These are phyloP conservation scores for Vickermania ingenoplastis DNA, from an alignment of 208 protist species.

Conservation along the genomic window DNA sequence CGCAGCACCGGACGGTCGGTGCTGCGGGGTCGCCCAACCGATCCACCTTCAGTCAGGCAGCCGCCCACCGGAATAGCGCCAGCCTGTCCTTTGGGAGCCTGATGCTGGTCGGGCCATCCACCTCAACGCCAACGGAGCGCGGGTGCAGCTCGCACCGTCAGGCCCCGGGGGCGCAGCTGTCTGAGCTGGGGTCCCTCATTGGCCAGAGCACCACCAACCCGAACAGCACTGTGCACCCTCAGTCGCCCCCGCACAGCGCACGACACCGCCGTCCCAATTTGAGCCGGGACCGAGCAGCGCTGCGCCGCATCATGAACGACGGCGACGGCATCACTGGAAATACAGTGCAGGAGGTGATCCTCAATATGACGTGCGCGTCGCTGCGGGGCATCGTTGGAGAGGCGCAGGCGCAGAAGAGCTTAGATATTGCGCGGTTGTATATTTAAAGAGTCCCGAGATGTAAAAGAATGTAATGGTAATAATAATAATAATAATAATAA, in stretches of 20 bases:
- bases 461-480: no score
- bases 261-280: not conserved
- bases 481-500: no score
- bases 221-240: not conserved
- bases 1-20: not conserved
- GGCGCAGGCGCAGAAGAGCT: not conserved
- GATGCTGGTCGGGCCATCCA: no score
- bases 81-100: no score
- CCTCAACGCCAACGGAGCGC: no score
- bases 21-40: not conserved
- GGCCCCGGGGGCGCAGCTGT: not conserved
- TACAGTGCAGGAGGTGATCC: not conserved
- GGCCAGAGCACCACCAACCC: no score
- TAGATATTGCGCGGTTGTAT: not conserved
- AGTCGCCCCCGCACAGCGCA: not conserved
- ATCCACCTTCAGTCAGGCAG: not conserved
- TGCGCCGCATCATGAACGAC: no score
- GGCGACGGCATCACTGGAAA: no score
- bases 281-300: not conserved
- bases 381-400: not conserved
- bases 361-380: not conserved
- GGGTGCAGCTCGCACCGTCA: no score
- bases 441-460: no score
- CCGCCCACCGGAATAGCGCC: not conserved
- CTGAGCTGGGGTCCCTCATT: no score